Conservation (phyloP, 495 filamentous ascomycete genomes). For the Aspergillus incahuasiensis region DNA sequence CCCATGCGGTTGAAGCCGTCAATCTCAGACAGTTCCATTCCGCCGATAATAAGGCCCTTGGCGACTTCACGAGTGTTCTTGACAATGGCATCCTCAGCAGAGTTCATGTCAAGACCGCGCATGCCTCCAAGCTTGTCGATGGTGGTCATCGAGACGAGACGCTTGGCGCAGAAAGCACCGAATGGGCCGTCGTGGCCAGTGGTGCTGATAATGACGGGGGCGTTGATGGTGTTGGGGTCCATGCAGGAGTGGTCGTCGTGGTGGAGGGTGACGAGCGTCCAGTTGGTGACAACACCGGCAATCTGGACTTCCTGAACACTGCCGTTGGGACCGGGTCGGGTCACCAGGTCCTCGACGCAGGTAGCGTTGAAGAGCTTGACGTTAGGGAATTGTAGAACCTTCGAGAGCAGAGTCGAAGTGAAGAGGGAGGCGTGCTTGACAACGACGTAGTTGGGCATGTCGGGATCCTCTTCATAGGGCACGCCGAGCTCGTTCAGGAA, state of each 20-base stretch:
- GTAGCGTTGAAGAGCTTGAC: conserved; percentile 96
- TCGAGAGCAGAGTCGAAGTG: conserved; percentile 76
- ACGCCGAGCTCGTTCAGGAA: conserved; percentile 78
- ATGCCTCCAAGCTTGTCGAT: conserved; percentile 82
- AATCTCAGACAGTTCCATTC: conserved; percentile 88
- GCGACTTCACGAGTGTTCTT: conserved; percentile 83
- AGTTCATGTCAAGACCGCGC: conserved; percentile 87
- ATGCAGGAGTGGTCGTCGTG: conserved; percentile 92
- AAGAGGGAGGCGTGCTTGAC: conserved; percentile 92
- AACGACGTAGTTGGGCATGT: conserved; percentile 78
- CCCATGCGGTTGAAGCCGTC: conserved; percentile 87
- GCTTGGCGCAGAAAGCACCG: conserved; percentile 83
- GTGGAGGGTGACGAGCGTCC: conserved; percentile 86
- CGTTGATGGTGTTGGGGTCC: conserved; percentile 95
- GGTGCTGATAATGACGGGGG: conserved; percentile 76
- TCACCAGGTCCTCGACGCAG: conserved; percentile 85
- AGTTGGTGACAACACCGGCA: conserved; percentile 89
- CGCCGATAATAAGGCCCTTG: conserved; percentile 82
- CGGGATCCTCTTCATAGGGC: conserved; percentile 80
- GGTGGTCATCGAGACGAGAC: conserved; percentile 74
- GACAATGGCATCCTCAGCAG: conserved; percentile 85
- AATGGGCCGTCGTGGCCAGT: conserved; percentile 90
- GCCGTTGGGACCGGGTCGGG: conserved; percentile 48
- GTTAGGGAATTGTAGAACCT: conserved; percentile 78
- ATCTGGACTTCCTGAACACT: conserved; percentile 54